These are phyloP conservation scores for Parastagonospora avenae DNA, from an alignment of 2,329 filamentous ascomycete species.

Conservation along the genomic window DNA sequence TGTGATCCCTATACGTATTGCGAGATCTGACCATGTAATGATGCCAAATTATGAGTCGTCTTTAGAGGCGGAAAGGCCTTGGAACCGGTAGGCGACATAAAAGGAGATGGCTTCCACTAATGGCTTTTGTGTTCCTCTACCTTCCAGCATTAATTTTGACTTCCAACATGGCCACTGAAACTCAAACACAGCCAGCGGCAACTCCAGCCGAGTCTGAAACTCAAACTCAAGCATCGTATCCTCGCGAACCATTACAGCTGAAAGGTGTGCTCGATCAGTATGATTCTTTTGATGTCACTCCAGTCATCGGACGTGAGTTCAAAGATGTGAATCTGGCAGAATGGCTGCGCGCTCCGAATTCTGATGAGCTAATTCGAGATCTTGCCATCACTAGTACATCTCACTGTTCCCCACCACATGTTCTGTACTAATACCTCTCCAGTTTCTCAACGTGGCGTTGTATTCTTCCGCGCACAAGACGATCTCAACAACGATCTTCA, in stretches of 20 bases:
- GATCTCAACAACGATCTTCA: constrained; percentile 58
- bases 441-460: constrained; percentile 60
- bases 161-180: constrained; percentile 9
- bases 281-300: constrained; percentile 64
- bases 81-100: neutral
- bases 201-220: neutral
- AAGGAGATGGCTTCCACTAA: neutral
- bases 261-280: constrained; percentile 59
- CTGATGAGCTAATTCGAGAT: constrained; percentile 68
- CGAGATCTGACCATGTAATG: constrained; percentile 14
- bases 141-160: neutral
- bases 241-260: constrained; percentile 42
- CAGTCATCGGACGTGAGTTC: constrained; percentile 67
- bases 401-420: no score
- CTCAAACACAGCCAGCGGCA: neutral
- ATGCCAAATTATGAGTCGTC: constrained; percentile 8
- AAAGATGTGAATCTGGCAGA: constrained; percentile 63
- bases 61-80: neutral
- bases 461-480: constrained; percentile 61
- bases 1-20: neutral
- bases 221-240: constrained; percentile 1
- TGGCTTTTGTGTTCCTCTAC: neutral
- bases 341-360: constrained; percentile 66
- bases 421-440: neutral
- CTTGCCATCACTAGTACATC: constrained; percentile 56